Evolutionary conservation across 2,329 filamentous ascomycete genomes (phyloP), one percentile per base, ranked within the genome.

Genomic region (Penicillium sp.): DNA sequence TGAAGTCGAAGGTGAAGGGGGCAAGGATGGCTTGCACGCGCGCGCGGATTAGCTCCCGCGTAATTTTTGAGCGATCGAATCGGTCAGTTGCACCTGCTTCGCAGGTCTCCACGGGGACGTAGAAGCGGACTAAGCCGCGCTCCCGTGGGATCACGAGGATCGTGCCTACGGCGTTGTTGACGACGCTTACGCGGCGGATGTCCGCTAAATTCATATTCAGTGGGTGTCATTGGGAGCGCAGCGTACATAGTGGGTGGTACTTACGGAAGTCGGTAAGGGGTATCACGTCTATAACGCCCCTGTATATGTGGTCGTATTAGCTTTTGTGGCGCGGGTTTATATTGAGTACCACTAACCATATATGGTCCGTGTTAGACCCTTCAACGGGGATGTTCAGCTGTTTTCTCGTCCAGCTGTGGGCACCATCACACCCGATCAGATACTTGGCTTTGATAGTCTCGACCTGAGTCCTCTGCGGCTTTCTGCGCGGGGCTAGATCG

Each of bases 361-460:
- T 68, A 41, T 72, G 72, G 52, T 77, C 73, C 1, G 72, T 75
- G 23, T 77, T 78, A 48, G 85, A 82, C 6, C 83, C 83, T 45
- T 82, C 75, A 45, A 86, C 73, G 32, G 79, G 74, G 32, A 83
- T 79, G 0, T 82, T 81, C 1, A 89, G 72, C 52, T 83, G 77
- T 51, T 79, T 77, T 38, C 86, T 74, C 0, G 82, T 84, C 84
- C 85, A 88, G 53, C 80, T 85, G 63, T 86, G 85, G 0, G 87
- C 86, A 0, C 87, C 87, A 59, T 89, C 87, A 42, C 83, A 86
- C 0, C 86, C 87, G 4, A 90, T 77, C 31, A 90, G 76, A 58
- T 87, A 90, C 65, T 86, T 86, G 6, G 81, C 79, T 38, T 74
- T 79, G 3, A 86, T 72, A 0, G 46, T 69, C 65, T 62, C 60